phyloP scores from a whole-genome alignment of 805 yeast genomes.

The Saccharomycopsis lassenensis region DNA sequence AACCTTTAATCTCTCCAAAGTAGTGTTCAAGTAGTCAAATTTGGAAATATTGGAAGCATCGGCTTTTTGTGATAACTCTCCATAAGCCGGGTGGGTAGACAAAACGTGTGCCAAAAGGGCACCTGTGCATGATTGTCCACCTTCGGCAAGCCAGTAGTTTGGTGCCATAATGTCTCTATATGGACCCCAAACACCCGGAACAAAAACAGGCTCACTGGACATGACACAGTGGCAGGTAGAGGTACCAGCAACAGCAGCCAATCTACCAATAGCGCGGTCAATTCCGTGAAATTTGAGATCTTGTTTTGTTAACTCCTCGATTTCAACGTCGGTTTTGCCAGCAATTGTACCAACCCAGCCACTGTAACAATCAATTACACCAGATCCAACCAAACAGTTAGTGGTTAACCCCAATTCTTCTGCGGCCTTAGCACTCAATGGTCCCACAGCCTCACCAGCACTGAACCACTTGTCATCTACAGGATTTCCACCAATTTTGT shows the following conservation, averaged over 20 bases:
- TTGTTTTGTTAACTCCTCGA: constrained; percentile 39
- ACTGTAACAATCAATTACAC: constrained; percentile 96
- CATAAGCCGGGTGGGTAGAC: constrained; percentile 79
- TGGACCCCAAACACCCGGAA: constrained; percentile 98
- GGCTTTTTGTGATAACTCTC: constrained; percentile 56
- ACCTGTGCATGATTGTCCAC: constrained; percentile 98
- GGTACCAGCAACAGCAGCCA: constrained; percentile 98
- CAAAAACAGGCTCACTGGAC: constrained; percentile 77
- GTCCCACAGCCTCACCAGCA: constrained; percentile 88
- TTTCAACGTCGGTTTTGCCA: constrained; percentile 56
- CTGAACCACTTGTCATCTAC: constrained; percentile 61
- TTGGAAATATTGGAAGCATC: constrained; percentile 59
- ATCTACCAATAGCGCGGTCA: constrained; percentile 62
- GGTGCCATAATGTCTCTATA: constrained; percentile 88
- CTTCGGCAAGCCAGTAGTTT: constrained; percentile 92
- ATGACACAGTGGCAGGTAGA: constrained; percentile 93
- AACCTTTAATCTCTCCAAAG: constrained; percentile 53
- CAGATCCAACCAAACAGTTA: constrained; percentile 79
- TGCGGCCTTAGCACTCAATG: constrained; percentile 56
- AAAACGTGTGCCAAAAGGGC: constrained; percentile 83
- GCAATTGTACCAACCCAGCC: constrained; percentile 99
- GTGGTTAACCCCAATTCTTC: constrained; percentile 73
- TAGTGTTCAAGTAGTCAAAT: constrained; percentile 74
- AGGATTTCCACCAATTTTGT: constrained; percentile 75
- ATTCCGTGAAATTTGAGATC: constrained; percentile 33